Evolutionary conservation across 441 rosid genomes (phyloP).

Genomic region (Capsella rubella): DNA sequence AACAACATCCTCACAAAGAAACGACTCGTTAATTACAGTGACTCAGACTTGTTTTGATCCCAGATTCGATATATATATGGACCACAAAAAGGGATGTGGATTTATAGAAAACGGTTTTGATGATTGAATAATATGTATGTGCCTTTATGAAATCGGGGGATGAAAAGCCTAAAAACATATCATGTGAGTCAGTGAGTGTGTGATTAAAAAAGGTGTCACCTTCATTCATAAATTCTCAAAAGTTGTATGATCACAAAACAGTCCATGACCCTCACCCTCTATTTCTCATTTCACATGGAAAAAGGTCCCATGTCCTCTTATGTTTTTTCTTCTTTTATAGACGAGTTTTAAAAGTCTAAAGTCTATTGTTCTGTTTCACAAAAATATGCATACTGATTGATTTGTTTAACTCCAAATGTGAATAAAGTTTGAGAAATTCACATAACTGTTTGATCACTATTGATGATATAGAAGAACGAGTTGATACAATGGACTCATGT

Average conservation of each 20-base stretch:
- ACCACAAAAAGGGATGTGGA: constrained; percentile 9
- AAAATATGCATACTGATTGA: not conserved
- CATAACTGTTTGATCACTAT: not conserved
- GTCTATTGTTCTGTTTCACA: not conserved
- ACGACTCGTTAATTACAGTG: not conserved
- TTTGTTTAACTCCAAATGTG: not conserved
- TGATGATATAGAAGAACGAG: not conserved
- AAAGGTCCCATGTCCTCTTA: constrained; percentile 27
- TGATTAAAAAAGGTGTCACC: constrained; percentile 25
- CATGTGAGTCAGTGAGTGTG: constrained; percentile 41
- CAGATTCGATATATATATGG: not conserved
- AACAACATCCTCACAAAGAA: not conserved
- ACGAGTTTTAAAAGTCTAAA: not conserved
- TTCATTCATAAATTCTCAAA: not conserved
- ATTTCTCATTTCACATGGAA: constrained; percentile 32
- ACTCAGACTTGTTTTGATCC: not conserved
- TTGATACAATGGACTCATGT: constrained; percentile 6
- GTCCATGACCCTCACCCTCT: constrained; percentile 23
- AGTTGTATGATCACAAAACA: constrained; percentile 25
- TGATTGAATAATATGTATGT: constrained; percentile 28
- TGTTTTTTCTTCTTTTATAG: constrained; percentile 8
- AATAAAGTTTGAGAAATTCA: not conserved
- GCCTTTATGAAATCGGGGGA: not conserved
- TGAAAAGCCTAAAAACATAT: constrained; percentile 37
- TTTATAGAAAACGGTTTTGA: not conserved